phyloP scores from a whole-genome alignment of 768 basidiomycete genomes.

The Psilocybe cyanescens region DNA sequence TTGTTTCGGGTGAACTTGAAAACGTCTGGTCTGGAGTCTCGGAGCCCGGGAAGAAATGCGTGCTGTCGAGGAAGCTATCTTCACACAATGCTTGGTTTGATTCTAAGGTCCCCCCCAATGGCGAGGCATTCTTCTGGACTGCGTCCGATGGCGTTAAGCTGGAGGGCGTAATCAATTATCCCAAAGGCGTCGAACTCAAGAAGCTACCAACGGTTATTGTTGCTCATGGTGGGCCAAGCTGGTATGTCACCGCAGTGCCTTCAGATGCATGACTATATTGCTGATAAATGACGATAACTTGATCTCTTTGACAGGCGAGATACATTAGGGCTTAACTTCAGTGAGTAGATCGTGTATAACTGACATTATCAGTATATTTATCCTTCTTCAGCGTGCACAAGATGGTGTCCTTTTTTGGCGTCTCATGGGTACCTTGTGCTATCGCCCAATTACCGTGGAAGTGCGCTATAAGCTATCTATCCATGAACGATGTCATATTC shows the following conservation, averaged over 20 bases:
- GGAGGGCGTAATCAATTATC: slow-evolving; percentile 16
- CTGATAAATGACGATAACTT: background rate
- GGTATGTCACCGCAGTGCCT: background rate
- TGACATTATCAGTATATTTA: background rate
- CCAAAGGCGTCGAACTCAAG: slow-evolving; percentile 9
- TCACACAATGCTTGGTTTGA: slow-evolving; percentile 15
- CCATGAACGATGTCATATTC: background rate
- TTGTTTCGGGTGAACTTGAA: slow-evolving; percentile 6
- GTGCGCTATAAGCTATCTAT: background rate
- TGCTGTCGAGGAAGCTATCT: slow-evolving; percentile 8
- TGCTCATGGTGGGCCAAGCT: slow-evolving; percentile 16
- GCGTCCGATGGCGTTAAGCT: slow-evolving; percentile 10
- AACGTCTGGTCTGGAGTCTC: slow-evolving; percentile 16
- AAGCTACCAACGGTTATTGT: slow-evolving; percentile 9
- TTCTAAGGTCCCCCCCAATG: slow-evolving; percentile 1
- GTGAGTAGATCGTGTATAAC: background rate
- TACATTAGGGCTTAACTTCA: background rate
- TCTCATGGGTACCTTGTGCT: slow-evolving; percentile 14
- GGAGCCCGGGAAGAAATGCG: slow-evolving; percentile 5
- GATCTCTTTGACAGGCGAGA: slow-evolving; percentile 3
- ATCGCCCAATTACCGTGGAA: slow-evolving; percentile 14
- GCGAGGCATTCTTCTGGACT: slow-evolving; percentile 10
- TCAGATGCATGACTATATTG: no score
- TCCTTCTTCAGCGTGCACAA: background rate
- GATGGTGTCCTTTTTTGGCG: slow-evolving; percentile 14